phyloP scores from a whole-genome alignment of 768 basidiomycete genomes.

The Daedalea quercina region DNA sequence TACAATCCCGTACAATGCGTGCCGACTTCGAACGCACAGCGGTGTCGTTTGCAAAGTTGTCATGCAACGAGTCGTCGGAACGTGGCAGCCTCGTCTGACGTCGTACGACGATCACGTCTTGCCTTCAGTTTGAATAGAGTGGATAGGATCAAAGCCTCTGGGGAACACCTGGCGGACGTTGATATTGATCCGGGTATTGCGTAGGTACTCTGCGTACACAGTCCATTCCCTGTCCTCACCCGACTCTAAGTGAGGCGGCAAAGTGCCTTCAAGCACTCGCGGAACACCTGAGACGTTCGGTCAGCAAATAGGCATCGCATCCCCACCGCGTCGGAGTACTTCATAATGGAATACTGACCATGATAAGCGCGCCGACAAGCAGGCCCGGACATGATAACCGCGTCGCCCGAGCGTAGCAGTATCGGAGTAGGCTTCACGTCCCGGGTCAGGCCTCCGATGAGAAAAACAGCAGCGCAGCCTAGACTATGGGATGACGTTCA shows the following conservation, averaged over 20 bases:
- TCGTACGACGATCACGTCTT: neutral
- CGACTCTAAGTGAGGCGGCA: slow-evolving; percentile 52
- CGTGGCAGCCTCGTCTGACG: too few species aligned
- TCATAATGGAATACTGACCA: slow-evolving; percentile 37
- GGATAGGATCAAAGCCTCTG: slow-evolving; percentile 45
- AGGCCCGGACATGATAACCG: slow-evolving; percentile 89
- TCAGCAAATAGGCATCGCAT: neutral
- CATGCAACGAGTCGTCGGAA: too few species aligned
- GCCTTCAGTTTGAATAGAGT: neutral
- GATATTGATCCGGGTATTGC: slow-evolving; percentile 74
- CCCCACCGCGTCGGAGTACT: neutral
- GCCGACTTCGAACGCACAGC: too few species aligned
- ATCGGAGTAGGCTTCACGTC: slow-evolving; percentile 74
- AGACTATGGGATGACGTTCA: slow-evolving; percentile 42
- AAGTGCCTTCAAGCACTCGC: slow-evolving; percentile 74
- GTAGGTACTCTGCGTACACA: slow-evolving; percentile 58
- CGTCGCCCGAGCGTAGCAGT: slow-evolving; percentile 86
- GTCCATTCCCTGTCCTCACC: slow-evolving; percentile 38
- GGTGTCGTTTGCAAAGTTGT: too few species aligned
- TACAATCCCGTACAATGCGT: too few species aligned
- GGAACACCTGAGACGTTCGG: slow-evolving; percentile 57
- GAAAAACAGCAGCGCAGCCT: slow-evolving; percentile 84
- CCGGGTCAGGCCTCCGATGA: slow-evolving; percentile 80
- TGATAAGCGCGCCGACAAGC: slow-evolving; percentile 85
- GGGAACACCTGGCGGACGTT: slow-evolving; percentile 90